phyloP scores from a whole-genome alignment of 352 stramenopile species.

The Pythium grandisporangium region DNA sequence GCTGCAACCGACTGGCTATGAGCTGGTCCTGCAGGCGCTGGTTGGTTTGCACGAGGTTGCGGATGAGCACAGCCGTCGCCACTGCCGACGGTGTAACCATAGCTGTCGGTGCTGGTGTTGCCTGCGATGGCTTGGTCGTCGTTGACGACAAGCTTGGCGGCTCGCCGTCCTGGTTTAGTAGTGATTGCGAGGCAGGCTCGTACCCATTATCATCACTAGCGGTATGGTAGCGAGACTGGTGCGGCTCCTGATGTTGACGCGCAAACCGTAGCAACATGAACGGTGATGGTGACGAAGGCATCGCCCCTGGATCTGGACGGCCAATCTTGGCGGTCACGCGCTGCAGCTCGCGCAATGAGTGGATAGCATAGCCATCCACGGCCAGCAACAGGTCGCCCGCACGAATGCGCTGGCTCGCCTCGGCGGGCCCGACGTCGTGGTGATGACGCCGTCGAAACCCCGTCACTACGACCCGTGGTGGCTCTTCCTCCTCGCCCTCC shows the following conservation, averaged over 20 bases:
- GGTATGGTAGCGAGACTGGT: too few relatives aligned
- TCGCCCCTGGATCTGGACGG: neutral
- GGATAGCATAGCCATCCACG: slow-evolving; percentile 26
- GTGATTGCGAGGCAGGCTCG: neutral
- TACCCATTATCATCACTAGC: neutral
- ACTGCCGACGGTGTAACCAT: neutral
- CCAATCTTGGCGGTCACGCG: slow-evolving; percentile 10
- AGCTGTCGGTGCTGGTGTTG: too few relatives aligned
- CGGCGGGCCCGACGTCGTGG: slow-evolving; percentile 33
- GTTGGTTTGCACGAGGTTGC: slow-evolving; percentile 29
- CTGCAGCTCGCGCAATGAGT: slow-evolving; percentile 15
- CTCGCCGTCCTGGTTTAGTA: slow-evolving; percentile 3
- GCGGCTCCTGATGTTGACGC: too few relatives aligned
- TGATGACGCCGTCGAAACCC: slow-evolving; percentile 34
- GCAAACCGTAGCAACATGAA: slow-evolving; percentile 35
- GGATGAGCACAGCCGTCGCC: slow-evolving; percentile 20
- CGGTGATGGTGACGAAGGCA: too few relatives aligned
- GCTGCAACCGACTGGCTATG: slow-evolving; percentile 33
- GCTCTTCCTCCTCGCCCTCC: too few relatives aligned
- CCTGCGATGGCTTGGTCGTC: too few relatives aligned
- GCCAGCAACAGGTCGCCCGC: slow-evolving; percentile 30
- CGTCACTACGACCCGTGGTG: slow-evolving; percentile 20
- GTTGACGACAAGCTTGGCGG: too few relatives aligned
- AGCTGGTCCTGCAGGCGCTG: slow-evolving; percentile 36
- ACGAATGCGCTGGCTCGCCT: slow-evolving; percentile 29